A percentile compares a stretch with the other conserved stretches of the same genome.
Evolutionary conservation across 257 asterid species (phyloP).

Genomic region (Paulownia fortunei): DNA sequence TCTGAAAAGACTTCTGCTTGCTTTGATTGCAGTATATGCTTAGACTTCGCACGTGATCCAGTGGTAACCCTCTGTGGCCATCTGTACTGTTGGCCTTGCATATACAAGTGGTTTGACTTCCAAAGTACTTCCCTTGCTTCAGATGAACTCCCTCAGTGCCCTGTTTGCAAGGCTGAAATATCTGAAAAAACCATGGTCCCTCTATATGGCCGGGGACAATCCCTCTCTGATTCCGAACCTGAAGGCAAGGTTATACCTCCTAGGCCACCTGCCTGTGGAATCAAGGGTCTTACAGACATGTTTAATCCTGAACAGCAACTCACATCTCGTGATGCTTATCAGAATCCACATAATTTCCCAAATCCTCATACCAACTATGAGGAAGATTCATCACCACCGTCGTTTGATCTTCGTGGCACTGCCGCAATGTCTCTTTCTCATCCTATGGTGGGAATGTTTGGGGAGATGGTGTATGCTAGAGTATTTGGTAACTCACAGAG

Average conservation of each 20-base stretch:
- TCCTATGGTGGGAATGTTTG: slow-evolving; percentile 63
- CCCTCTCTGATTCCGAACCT: slow-evolving; percentile 47
- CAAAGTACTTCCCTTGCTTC: slow-evolving; percentile 49
- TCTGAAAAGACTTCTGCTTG: slow-evolving; percentile 52
- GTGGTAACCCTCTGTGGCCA: slow-evolving; percentile 89
- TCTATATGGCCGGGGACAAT: slow-evolving; percentile 68
- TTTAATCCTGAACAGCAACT: slow-evolving; percentile 39
- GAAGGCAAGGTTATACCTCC: slow-evolving; percentile 64
- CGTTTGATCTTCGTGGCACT: slow-evolving; percentile 36
- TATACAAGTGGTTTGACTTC: slow-evolving; percentile 74
- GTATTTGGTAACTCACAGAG: slow-evolving; percentile 75
- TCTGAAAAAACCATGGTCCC: slow-evolving; percentile 72
- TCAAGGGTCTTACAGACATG: slow-evolving; percentile 43
- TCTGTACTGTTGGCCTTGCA: slow-evolving; percentile 95
- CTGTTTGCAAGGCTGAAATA: slow-evolving; percentile 85
- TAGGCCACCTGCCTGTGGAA: slow-evolving; percentile 63
- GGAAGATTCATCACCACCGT: slow-evolving; percentile 29
- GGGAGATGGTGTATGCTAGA: slow-evolving; percentile 80
- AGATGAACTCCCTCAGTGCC: slow-evolving; percentile 58
- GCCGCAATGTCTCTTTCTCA: slow-evolving; percentile 33
- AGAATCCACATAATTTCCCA: slow-evolving; percentile 21
- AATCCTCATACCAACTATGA: slow-evolving; percentile 8
- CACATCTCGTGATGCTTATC: slow-evolving; percentile 33
- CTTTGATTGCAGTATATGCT: slow-evolving; percentile 90
- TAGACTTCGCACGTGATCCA: slow-evolving; percentile 76